phyloP scores from a whole-genome alignment of 106 monocot genomes.

The Iris macrosiphon region DNA sequence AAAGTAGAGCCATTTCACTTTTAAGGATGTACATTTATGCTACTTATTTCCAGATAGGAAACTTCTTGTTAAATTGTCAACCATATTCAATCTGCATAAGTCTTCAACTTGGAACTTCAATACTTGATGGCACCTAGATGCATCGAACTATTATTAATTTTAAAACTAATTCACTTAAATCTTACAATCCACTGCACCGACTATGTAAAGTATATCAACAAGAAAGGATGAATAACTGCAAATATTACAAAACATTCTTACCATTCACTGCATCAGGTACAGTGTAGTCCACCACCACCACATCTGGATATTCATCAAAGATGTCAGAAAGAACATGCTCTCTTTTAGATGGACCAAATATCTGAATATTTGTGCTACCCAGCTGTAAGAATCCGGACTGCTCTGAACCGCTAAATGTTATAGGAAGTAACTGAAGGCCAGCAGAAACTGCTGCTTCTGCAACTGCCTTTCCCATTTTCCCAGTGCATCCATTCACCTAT shows the following conservation, averaged over 20 bases:
- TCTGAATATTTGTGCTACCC: conserved; percentile 37
- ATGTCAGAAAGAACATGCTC: conserved; percentile 62
- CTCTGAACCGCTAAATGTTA: conserved; percentile 57
- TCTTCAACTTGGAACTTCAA: not conserved
- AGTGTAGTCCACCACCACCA: conserved; percentile 77
- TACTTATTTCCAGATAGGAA: not conserved
- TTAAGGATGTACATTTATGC: not conserved
- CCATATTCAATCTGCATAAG: not conserved
- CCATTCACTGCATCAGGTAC: conserved; percentile 52
- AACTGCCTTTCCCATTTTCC: conserved; percentile 49
- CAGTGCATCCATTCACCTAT: conserved; percentile 45
- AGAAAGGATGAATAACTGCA: not conserved
- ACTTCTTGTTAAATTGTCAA: not conserved
- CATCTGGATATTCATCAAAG: conserved; percentile 49
- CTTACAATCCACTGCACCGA: too few relatives aligned
- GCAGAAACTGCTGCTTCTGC: conserved; percentile 38
- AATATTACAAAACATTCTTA: conserved; percentile 12
- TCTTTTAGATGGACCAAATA: conserved; percentile 53
- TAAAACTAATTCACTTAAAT: too few relatives aligned
- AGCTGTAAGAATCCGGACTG: conserved; percentile 38
- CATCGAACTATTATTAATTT: too few relatives aligned
- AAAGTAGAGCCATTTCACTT: not conserved
- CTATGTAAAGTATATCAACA: not conserved
- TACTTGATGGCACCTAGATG: not conserved
- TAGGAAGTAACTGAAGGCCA: conserved; percentile 39